phyloP scores from a whole-genome alignment of 306 rosid genomes.

The Quercus wislizeni region DNA sequence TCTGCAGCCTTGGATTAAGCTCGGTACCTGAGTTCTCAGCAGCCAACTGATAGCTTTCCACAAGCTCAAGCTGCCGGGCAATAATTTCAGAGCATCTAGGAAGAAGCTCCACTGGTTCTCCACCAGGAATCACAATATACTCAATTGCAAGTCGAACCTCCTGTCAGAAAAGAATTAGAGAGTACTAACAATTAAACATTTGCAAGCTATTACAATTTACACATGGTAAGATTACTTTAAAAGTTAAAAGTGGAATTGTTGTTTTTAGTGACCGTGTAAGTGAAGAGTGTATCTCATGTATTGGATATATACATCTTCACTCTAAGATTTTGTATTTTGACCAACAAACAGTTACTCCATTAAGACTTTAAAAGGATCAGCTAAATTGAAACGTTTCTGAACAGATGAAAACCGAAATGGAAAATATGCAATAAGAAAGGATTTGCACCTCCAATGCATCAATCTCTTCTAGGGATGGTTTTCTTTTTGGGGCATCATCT shows the following conservation, averaged over 20 bases:
- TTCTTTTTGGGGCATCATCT: constrained; percentile 84
- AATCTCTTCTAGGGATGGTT: constrained; percentile 86
- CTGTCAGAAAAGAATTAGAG: constrained; percentile 30
- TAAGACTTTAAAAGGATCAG: background rate
- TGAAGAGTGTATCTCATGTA: too few species aligned
- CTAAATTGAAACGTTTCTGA: background rate
- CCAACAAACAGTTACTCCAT: background rate
- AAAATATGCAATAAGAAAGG: constrained; percentile 19
- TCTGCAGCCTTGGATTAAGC: constrained; percentile 91
- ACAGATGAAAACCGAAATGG: background rate
- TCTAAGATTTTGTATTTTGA: background rate
- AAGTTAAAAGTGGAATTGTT: background rate
- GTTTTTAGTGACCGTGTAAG: background rate
- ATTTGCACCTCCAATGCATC: constrained; percentile 88
- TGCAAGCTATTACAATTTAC: background rate
- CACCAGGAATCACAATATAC: constrained; percentile 97
- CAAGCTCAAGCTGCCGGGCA: constrained; percentile 89
- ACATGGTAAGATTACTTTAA: background rate
- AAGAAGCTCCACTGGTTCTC: constrained; percentile 97
- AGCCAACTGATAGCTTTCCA: constrained; percentile 82
- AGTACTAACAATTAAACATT: background rate
- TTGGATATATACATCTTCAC: too few species aligned
- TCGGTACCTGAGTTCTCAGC: constrained; percentile 91
- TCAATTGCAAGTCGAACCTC: constrained; percentile 98
- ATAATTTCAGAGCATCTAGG: constrained; percentile 90